phyloP scores from a whole-genome alignment of 495 filamentous ascomycete species.

The Chaetomidium leptoderma region DNA sequence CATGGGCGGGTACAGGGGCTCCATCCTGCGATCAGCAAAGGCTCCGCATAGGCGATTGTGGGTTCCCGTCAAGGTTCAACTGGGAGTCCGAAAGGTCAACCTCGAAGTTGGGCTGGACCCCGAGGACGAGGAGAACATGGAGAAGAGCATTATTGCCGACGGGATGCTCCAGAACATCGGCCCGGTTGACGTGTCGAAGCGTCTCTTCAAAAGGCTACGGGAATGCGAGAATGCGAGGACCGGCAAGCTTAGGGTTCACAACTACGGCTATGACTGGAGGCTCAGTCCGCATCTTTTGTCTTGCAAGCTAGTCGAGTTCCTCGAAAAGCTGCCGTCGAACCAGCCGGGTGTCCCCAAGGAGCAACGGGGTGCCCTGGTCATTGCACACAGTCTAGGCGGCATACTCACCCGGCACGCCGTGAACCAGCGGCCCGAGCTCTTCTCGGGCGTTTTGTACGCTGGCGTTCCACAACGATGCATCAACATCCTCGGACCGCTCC shows the following conservation, averaged over 20 bases:
- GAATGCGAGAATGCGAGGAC: conserved; percentile 66
- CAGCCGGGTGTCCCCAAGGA: conserved; percentile 42
- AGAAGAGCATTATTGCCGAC: conserved; percentile 70
- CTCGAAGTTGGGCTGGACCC: conserved; percentile 78
- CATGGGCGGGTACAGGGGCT: conserved; percentile 88
- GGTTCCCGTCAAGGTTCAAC: conserved; percentile 89
- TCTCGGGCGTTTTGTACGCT: conserved; percentile 81
- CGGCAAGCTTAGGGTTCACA: conserved; percentile 71
- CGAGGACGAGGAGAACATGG: conserved; percentile 83
- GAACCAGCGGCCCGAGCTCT: conserved; percentile 81
- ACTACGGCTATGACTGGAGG: conserved; percentile 97
- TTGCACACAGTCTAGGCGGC: conserved; percentile 87
- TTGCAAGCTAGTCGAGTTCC: conserved; percentile 60
- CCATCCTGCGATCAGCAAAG: conserved; percentile 78
- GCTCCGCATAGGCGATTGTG: conserved; percentile 79
- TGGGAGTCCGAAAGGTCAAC: conserved; percentile 89
- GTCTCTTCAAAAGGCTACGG: conserved; percentile 72
- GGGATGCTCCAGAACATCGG: conserved; percentile 89
- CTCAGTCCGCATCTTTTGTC: conserved; percentile 78
- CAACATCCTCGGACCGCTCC: conserved; percentile 84
- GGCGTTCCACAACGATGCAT: conserved; percentile 82
- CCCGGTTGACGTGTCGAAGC: conserved; percentile 81
- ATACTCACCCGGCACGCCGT: conserved; percentile 86
- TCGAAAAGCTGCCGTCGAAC: conserved; percentile 75
- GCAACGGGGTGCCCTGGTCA: conserved; percentile 68